These are phyloP conservation scores for Trichoderma lentiforme DNA, from an alignment of 2,329 filamentous ascomycete genomes.

Conservation along the genomic window DNA sequence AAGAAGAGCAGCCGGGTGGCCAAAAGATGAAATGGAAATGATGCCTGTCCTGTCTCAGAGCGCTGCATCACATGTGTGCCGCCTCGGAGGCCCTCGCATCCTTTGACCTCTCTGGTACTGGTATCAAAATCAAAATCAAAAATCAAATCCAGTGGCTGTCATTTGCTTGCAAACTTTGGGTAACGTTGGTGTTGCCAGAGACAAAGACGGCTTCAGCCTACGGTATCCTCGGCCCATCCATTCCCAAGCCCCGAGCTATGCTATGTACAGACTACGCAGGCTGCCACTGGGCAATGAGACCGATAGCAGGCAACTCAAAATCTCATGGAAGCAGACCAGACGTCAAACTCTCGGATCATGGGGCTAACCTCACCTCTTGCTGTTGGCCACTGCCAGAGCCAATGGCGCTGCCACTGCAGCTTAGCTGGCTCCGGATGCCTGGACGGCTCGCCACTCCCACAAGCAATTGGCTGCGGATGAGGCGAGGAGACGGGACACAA, in stretches of 20 bases:
- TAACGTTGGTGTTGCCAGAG: neutral
- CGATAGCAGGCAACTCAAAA: conserved; percentile 3
- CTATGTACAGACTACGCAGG: neutral
- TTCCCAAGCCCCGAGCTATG: neutral
- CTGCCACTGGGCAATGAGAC: neutral
- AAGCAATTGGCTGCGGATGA: neutral
- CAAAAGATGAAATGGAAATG: neutral
- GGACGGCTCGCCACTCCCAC: neutral
- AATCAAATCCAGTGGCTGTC: neutral
- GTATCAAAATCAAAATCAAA: neutral
- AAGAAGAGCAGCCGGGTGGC: too few relatives aligned
- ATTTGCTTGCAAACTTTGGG: neutral
- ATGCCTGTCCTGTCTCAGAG: neutral
- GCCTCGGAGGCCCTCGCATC: neutral
- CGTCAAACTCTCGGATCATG: neutral
- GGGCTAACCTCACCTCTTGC: neutral
- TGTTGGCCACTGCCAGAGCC: neutral
- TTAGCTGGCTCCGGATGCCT: conserved; percentile 2
- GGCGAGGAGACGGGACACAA: neutral
- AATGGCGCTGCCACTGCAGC: neutral
- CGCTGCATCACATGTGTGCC: neutral
- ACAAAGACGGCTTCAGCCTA: neutral
- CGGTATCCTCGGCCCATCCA: conserved; percentile 9
- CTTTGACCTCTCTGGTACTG: neutral
- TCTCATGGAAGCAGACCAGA: neutral